Percentiles rank a stretch among this genome's conserved stretches.
These are phyloP conservation scores for Neurospora sp. DNA, from an alignment of 495 filamentous ascomycete species.

Conservation along the genomic window DNA sequence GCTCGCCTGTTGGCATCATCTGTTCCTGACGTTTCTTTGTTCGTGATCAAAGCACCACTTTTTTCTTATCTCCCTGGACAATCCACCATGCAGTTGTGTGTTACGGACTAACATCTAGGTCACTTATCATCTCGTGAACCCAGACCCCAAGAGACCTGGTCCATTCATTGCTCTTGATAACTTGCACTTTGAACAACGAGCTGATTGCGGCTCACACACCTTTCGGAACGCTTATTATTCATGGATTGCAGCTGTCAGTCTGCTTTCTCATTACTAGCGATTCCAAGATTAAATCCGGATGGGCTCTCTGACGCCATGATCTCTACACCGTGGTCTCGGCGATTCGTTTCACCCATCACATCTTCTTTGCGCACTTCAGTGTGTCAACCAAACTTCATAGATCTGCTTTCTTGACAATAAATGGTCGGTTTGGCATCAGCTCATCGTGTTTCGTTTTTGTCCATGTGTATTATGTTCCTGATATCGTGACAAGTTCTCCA, in stretches of 20 bases:
- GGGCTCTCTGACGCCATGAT: constrained; percentile 54
- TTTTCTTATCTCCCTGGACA: neutral
- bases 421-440: neutral
- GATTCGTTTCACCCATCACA: constrained; percentile 52
- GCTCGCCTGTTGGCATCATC: neutral
- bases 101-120: neutral
- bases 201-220: neutral
- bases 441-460: neutral
- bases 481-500: neutral
- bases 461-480: neutral
- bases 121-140: neutral
- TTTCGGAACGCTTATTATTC: constrained; percentile 35
- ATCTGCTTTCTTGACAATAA: neutral
- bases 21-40: neutral
- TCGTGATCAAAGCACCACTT: constrained; percentile 6
- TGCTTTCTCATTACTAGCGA: constrained; percentile 40
- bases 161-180: neutral
- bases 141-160: neutral
- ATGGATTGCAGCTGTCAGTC: constrained; percentile 42
- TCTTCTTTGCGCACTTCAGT: constrained; percentile 2
- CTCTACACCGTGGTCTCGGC: constrained; percentile 36
- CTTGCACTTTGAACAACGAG: constrained; percentile 1
- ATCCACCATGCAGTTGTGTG: neutral
- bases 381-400: neutral
- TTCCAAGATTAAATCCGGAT: constrained; percentile 40